Conservation (phyloP, 768 basidiomycete genomes). For the Kwoniella pini region DNA sequence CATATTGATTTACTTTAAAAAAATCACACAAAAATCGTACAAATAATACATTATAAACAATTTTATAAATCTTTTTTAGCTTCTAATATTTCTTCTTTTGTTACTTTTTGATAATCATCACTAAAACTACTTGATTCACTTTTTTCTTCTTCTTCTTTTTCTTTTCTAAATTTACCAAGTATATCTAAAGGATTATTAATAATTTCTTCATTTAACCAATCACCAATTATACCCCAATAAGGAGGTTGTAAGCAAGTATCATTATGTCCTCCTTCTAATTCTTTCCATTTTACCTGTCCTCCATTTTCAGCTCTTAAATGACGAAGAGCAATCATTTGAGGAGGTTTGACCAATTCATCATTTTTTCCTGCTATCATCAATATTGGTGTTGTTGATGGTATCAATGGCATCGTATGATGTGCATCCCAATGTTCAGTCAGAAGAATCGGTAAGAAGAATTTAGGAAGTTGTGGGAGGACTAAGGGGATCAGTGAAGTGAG, state of each 20-base stretch:
- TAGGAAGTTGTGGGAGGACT: conserved; percentile 70
- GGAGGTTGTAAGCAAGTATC: conserved; percentile 55
- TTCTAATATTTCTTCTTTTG: conserved; percentile 12
- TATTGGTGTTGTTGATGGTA: conserved; percentile 61
- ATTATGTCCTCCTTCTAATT: conserved; percentile 56
- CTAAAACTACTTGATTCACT: conserved; percentile 1
- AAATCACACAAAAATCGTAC: too few relatives aligned
- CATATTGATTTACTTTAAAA: too few relatives aligned
- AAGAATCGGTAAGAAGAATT: conserved; percentile 71
- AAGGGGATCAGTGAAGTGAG: conserved; percentile 78
- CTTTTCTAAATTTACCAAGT: background rate
- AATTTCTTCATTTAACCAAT: conserved; percentile 50
- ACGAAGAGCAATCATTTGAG: conserved; percentile 64
- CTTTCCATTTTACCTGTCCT: conserved; percentile 50
- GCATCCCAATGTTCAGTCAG: conserved; percentile 79
- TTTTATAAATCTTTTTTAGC: conserved; percentile 12
- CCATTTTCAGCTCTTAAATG: conserved; percentile 32
- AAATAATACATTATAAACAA: too few relatives aligned
- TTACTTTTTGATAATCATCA: conserved; percentile 18
- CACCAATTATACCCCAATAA: conserved; percentile 54
- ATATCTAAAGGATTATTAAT: background rate
- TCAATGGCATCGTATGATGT: conserved; percentile 61
- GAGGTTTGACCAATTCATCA: conserved; percentile 73
- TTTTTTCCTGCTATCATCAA: conserved; percentile 74
- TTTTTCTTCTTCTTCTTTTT: conserved; percentile 2